Conservation (phyloP, 2,329 filamentous ascomycete species). For the Fusarium papillatum region DNA sequence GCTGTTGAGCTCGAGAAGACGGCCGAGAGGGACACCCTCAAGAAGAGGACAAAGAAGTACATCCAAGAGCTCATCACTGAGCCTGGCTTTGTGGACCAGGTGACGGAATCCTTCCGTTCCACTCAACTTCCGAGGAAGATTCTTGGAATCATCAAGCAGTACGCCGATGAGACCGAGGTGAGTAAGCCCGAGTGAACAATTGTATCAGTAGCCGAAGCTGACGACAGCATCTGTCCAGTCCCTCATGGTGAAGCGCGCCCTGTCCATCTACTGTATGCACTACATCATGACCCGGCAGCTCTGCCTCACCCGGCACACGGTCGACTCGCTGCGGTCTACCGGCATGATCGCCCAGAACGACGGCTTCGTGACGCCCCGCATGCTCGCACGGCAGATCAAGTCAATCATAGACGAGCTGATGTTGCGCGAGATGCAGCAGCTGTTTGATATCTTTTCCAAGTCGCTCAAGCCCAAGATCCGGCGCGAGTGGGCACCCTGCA, state of each 20-base stretch:
- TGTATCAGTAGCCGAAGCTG: slow-evolving; percentile 23
- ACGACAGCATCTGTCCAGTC: slow-evolving; percentile 48
- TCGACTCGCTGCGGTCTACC: slow-evolving; percentile 56
- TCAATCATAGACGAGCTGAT: slow-evolving; percentile 68
- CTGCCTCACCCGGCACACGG: slow-evolving; percentile 60
- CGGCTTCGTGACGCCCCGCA: slow-evolving; percentile 63
- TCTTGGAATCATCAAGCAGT: slow-evolving; percentile 62
- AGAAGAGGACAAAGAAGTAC: slow-evolving; percentile 62
- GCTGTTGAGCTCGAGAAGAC: slow-evolving; percentile 60
- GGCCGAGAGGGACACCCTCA: slow-evolving; percentile 59
- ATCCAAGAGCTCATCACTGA: slow-evolving; percentile 63
- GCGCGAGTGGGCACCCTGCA: slow-evolving; percentile 68
- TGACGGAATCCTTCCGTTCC: slow-evolving; percentile 61
- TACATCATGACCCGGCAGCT: slow-evolving; percentile 70
- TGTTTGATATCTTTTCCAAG: slow-evolving; percentile 67
- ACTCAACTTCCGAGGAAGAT: slow-evolving; percentile 62
- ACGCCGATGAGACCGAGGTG: slow-evolving; percentile 60
- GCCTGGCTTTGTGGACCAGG: slow-evolving; percentile 61
- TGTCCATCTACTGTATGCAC: slow-evolving; percentile 69
- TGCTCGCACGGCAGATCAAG: slow-evolving; percentile 70
- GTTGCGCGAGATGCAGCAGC: slow-evolving; percentile 61
- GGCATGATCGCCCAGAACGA: slow-evolving; percentile 59
- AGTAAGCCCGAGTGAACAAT: slow-evolving; percentile 36
- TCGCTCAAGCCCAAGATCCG: slow-evolving; percentile 67
- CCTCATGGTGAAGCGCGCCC: slow-evolving; percentile 64